These are phyloP conservation scores for Neospora caninum DNA, from an alignment of 169 alveolate genomes.

Conservation along the genomic window DNA sequence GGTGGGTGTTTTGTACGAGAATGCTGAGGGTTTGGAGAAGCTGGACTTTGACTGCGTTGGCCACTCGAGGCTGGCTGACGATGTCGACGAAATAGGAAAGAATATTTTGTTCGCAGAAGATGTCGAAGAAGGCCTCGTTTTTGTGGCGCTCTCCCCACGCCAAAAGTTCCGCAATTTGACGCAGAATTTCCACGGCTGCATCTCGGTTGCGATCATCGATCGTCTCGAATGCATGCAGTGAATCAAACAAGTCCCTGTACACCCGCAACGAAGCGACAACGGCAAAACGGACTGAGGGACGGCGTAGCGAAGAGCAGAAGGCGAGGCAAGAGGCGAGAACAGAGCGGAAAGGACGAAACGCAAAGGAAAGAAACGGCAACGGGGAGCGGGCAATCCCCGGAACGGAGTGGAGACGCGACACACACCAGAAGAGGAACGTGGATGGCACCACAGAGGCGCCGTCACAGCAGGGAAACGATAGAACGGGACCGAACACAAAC, in stretches of 20 bases:
- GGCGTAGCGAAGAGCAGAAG: background rate
- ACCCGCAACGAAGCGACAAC: background rate
- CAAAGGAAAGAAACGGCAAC: background rate
- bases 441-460: too few relatives aligned
- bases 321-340: background rate
- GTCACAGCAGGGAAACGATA: too few relatives aligned
- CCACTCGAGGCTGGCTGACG: slow-evolving; percentile 49
- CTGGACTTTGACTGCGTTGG: slow-evolving; percentile 67
- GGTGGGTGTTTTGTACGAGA: slow-evolving; percentile 66
- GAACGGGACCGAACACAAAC: too few relatives aligned
- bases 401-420: background rate
- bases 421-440: background rate
- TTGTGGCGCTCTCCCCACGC: slow-evolving; percentile 68
- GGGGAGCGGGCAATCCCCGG: background rate
- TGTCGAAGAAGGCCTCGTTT: slow-evolving; percentile 57
- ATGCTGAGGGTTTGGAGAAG: slow-evolving; percentile 67
- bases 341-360: background rate
- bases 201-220: slow-evolving; percentile 62
- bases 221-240: slow-evolving; percentile 56
- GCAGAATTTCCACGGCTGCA: slow-evolving; percentile 56
- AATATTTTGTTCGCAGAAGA: slow-evolving; percentile 68
- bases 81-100: slow-evolving; percentile 54
- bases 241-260: slow-evolving; percentile 61
- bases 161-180: slow-evolving; percentile 67
- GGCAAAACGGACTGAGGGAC: background rate